A percentile compares a stretch with the other conserved stretches of the same genome.
Evolutionary conservation across 192 early-diverging fungal species (phyloP).

Genomic region (Thoreauomyces humboldtii): DNA sequence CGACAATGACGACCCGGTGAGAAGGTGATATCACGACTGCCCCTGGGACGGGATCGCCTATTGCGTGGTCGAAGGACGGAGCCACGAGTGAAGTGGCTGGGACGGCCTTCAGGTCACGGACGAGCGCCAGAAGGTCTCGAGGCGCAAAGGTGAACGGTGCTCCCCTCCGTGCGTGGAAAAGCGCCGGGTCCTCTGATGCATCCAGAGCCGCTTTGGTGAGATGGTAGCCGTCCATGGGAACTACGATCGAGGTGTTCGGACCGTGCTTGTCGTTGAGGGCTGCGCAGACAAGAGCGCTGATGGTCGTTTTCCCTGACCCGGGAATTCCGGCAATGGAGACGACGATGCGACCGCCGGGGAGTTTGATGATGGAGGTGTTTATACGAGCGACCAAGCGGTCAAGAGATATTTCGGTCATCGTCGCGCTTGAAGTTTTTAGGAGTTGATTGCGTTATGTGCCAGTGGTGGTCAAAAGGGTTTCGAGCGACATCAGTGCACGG

Average conservation of each 20-base stretch:
- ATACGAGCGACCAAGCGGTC: no score
- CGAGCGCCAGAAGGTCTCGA: conserved; percentile 24
- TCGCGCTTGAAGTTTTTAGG: no score
- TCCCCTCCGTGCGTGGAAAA: conserved; percentile 44
- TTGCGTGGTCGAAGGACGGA: conserved; percentile 45
- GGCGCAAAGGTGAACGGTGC: conserved; percentile 58
- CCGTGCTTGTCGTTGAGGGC: conserved; percentile 10
- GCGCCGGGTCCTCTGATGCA: conserved; percentile 31
- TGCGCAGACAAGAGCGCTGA: conserved; percentile 19
- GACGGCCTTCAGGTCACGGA: conserved; percentile 14
- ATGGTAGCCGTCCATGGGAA: conserved; percentile 63
- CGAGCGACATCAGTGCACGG: no score
- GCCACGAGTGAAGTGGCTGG: conserved; percentile 3
- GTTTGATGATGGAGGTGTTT: no score
- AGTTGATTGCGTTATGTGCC: no score
- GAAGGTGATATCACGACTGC: conserved; percentile 38
- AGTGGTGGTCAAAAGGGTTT: no score
- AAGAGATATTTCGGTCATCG: no score
- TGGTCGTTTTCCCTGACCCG: conserved; percentile 45
- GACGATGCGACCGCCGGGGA: no score
- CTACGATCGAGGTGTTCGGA: background rate
- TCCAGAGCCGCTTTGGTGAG: conserved; percentile 26
- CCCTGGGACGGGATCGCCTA: conserved; percentile 47
- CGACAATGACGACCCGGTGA: conserved; percentile 49
- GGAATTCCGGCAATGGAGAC: conserved; percentile 34